These are phyloP conservation scores for Fusarium nanum DNA, from an alignment of 2,329 filamentous ascomycete genomes.

Conservation along the genomic window DNA sequence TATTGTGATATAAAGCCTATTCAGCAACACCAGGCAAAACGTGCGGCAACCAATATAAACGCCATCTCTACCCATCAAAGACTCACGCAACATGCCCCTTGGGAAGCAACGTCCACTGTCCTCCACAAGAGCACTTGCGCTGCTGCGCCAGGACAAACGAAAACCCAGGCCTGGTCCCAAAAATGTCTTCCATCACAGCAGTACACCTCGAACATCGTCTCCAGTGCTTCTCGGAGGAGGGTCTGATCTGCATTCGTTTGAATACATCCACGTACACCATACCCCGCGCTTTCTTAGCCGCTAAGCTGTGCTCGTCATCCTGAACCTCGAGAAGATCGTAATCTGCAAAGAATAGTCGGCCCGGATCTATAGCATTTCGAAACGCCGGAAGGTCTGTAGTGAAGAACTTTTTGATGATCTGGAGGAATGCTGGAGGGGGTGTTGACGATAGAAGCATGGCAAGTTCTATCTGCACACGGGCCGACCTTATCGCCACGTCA, in stretches of 20 bases:
- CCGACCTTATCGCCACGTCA: slow-evolving; percentile 58
- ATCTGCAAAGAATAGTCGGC: slow-evolving; percentile 78
- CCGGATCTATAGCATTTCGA: slow-evolving; percentile 69
- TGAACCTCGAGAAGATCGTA: slow-evolving; percentile 75
- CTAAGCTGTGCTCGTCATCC: slow-evolving; percentile 64
- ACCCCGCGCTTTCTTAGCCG: slow-evolving; percentile 51
- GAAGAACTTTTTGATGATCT: slow-evolving; percentile 75
- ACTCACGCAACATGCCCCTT: slow-evolving; percentile 44
- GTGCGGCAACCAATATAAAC: not conserved
- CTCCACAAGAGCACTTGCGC: slow-evolving; percentile 66
- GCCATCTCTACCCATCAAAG: not conserved
- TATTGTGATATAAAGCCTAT: not conserved
- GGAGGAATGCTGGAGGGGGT: slow-evolving; percentile 60
- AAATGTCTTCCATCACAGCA: slow-evolving; percentile 72
- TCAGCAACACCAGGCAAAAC: not conserved
- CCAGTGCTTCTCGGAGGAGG: slow-evolving; percentile 48
- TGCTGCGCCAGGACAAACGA: slow-evolving; percentile 67
- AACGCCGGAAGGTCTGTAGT: slow-evolving; percentile 68
- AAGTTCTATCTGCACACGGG: slow-evolving; percentile 63
- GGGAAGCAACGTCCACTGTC: slow-evolving; percentile 62
- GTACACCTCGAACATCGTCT: slow-evolving; percentile 67
- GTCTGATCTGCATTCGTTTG: slow-evolving; percentile 65
- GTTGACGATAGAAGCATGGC: slow-evolving; percentile 62
- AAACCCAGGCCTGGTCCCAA: slow-evolving; percentile 60
- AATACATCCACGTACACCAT: slow-evolving; percentile 65